A percentile compares a stretch with the other conserved stretches of the same genome.
Evolutionary conservation across 2,329 filamentous ascomycete species (phyloP).

Genomic region (Penicillium rolfsii): DNA sequence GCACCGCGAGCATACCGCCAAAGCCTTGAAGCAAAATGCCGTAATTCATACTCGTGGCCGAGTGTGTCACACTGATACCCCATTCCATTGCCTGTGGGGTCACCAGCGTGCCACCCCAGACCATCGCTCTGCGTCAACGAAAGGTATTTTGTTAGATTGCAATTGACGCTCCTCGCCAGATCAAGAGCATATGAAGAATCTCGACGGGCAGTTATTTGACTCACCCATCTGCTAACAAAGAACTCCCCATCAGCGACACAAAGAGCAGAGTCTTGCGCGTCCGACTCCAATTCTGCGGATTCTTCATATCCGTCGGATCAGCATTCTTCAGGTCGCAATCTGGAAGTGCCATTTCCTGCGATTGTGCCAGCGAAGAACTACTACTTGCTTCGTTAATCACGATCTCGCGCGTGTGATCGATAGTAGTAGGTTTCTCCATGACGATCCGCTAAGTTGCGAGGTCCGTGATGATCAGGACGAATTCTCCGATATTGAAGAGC

Average conservation of each 20-base stretch:
- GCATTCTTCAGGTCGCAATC: conserved; percentile 13
- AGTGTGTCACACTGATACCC: conserved; percentile 37
- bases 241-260: conserved; percentile 40
- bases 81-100: conserved; percentile 45
- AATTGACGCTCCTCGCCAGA: not conserved
- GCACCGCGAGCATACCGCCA: conserved; percentile 44
- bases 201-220: not conserved
- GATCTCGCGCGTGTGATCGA: conserved; percentile 15
- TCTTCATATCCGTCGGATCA: conserved; percentile 20
- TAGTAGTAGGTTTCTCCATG: conserved; percentile 21
- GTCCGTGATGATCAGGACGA: not conserved
- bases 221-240: conserved; percentile 42
- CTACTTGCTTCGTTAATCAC: conserved; percentile 15
- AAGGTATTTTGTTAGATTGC: not conserved
- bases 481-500: not conserved
- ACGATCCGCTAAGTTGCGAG: conserved; percentile 2
- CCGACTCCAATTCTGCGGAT: conserved; percentile 37
- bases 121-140: conserved; percentile 37
- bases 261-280: conserved; percentile 39
- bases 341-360: conserved; percentile 7
- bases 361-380: conserved; percentile 19
- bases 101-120: conserved; percentile 46
- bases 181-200: not conserved
- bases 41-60: conserved; percentile 46
- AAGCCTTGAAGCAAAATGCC: conserved; percentile 45